Conservation (phyloP, 257 asterid genomes). For the Dorcoceras hygrometricum region DNA sequence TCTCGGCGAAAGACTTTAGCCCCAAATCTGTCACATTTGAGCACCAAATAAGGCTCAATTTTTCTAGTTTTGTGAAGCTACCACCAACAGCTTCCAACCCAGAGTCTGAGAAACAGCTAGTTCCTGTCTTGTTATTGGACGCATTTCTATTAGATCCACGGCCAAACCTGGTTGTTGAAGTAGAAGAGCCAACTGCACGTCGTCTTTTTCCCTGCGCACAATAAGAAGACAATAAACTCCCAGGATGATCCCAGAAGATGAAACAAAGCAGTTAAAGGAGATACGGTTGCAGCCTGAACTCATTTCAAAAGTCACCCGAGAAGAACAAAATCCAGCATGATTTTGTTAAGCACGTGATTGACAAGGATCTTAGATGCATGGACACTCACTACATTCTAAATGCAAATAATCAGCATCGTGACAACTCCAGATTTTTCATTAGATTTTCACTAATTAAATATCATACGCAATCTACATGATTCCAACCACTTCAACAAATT, state of each 20-base stretch:
- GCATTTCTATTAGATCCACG: constrained; percentile 37
- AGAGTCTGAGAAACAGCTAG: constrained; percentile 66
- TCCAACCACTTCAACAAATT: background rate
- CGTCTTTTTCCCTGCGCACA: constrained; percentile 56
- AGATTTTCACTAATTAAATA: background rate
- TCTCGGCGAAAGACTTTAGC: constrained; percentile 61
- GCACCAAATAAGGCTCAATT: constrained; percentile 82
- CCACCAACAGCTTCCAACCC: constrained; percentile 66
- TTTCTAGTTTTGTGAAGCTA: constrained; percentile 66
- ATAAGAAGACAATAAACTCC: constrained; percentile 14
- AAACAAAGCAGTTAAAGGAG: constrained; percentile 10
- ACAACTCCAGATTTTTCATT: background rate
- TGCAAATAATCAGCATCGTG: background rate
- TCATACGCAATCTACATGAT: background rate
- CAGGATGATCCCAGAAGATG: constrained; percentile 22
- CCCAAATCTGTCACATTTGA: constrained; percentile 68
- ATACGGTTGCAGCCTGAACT: constrained; percentile 9
- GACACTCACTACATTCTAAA: background rate
- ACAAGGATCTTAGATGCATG: background rate
- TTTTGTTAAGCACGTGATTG: background rate
- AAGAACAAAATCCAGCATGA: background rate
- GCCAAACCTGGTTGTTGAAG: constrained; percentile 35
- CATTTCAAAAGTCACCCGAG: constrained; percentile 1
- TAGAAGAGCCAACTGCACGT: constrained; percentile 31
- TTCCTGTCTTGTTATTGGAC: constrained; percentile 37